phyloP scores from a whole-genome alignment of 176 grass and related monocot species.

The Phyllostachys edulis region DNA sequence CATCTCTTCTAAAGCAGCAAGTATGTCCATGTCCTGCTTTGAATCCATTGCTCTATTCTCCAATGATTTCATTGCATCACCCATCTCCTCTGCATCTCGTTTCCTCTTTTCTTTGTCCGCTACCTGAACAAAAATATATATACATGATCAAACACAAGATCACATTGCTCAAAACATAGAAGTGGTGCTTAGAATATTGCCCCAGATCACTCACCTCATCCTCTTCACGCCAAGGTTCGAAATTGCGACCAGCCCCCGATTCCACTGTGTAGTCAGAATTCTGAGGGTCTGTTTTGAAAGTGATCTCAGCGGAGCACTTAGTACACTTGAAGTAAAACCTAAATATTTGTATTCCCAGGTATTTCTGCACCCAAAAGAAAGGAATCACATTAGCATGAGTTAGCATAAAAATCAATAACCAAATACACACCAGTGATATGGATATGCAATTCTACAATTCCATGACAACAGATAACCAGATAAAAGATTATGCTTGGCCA shows the following conservation, averaged over 20 bases:
- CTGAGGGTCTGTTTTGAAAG: constrained; percentile 83
- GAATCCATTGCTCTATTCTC: constrained; percentile 59
- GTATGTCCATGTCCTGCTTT: constrained; percentile 61
- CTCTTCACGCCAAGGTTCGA: constrained; percentile 69
- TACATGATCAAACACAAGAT: constrained; percentile 14
- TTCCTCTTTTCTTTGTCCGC: constrained; percentile 64
- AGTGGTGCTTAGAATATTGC: constrained; percentile 1
- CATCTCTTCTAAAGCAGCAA: constrained; percentile 62
- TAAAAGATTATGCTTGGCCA: not conserved
- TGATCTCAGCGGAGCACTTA: constrained; percentile 75
- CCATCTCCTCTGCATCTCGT: constrained; percentile 73
- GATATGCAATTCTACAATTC: constrained; percentile 12
- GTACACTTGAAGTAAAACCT: constrained; percentile 84
- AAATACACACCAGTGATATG: not conserved
- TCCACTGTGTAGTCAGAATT: constrained; percentile 81
- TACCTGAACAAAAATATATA: constrained; percentile 35
- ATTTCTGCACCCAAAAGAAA: constrained; percentile 39
- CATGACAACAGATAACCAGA: not conserved
- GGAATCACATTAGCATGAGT: not conserved
- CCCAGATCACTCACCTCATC: constrained; percentile 48
- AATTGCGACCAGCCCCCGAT: constrained; percentile 70
- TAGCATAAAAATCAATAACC: constrained; percentile 8
- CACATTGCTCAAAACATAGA: constrained; percentile 6
- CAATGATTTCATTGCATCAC: constrained; percentile 65
- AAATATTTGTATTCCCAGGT: constrained; percentile 79